These are phyloP conservation scores for Colletotrichum karsti DNA, from an alignment of 2,329 filamentous ascomycete genomes.

Conservation along the genomic window DNA sequence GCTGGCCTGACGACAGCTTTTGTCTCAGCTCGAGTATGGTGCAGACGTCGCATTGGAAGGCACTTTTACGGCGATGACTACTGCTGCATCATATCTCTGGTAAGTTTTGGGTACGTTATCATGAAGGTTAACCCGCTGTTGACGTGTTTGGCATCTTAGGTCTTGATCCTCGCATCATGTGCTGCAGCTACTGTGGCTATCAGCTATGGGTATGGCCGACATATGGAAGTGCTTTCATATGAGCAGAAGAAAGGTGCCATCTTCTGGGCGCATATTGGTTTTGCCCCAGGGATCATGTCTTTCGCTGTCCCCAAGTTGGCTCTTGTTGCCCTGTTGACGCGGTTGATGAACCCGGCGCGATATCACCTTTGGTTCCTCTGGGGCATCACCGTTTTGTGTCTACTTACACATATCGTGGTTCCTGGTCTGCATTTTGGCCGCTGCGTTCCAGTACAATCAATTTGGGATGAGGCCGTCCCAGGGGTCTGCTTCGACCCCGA, in stretches of 20 bases:
- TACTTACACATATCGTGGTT: conserved; percentile 44
- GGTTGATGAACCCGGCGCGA: conserved; percentile 45
- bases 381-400: conserved; percentile 40
- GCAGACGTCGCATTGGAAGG: background rate
- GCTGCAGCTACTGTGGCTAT: conserved; percentile 44
- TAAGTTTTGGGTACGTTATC: background rate
- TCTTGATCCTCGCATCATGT: conserved; percentile 34
- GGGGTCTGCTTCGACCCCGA: conserved; percentile 44
- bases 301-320: conserved; percentile 52
- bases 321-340: conserved; percentile 46
- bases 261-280: conserved; percentile 45
- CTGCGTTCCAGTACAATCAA: conserved; percentile 46
- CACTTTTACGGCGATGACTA: background rate
- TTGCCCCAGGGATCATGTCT: conserved; percentile 46
- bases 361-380: conserved; percentile 45
- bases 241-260: conserved; percentile 39
- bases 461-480: conserved; percentile 46
- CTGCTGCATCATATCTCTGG: background rate
- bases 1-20: background rate
- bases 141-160: background rate
- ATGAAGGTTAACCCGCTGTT: background rate
- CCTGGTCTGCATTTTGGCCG: conserved; percentile 46
- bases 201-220: conserved; percentile 46
- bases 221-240: conserved; percentile 40
- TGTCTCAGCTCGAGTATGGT: background rate